Evolutionary conservation across 306 rosid species (phyloP).

Genomic region (Sphenostylis stenocarpa): DNA sequence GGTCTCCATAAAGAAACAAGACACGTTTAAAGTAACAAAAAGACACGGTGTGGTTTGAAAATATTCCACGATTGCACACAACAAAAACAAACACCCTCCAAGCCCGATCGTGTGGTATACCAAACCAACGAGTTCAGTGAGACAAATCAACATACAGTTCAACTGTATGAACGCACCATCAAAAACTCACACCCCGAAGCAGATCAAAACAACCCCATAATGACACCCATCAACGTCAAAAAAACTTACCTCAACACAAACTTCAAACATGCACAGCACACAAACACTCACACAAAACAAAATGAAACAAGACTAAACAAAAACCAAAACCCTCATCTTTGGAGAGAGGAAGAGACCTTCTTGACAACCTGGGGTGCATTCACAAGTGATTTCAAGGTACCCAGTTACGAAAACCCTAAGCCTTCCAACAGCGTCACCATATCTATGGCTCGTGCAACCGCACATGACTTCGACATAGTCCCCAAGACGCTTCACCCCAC

Average conservation of each 20-base stretch:
- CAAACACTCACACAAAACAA: background rate
- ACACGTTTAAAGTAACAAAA: conserved; percentile 37
- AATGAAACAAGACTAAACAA: background rate
- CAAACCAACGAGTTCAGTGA: conserved; percentile 42
- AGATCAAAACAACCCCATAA: conserved; percentile 42
- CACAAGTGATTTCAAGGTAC: conserved; percentile 81
- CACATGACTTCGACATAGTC: conserved; percentile 89
- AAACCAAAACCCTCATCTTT: conserved; percentile 26
- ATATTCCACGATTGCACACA: conserved; percentile 22
- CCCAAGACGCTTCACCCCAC: conserved; percentile 68
- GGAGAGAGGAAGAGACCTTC: conserved; percentile 71
- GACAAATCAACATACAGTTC: conserved; percentile 76
- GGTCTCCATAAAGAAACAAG: conserved; percentile 13
- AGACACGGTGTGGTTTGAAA: conserved; percentile 22
- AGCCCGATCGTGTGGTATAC: background rate
- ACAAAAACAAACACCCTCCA: conserved; percentile 27
- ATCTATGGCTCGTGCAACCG: conserved; percentile 94
- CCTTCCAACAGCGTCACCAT: conserved; percentile 97
- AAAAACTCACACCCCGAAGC: conserved; percentile 35
- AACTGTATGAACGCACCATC: conserved; percentile 35
- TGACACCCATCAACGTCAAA: conserved; percentile 62
- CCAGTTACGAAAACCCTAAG: conserved; percentile 98
- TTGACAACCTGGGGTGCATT: conserved; percentile 98
- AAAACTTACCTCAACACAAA: conserved; percentile 25
- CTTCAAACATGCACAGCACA: conserved; percentile 44